Base-by-base conservation (phyloP, 1,284 basidiomycete genomes). In the Boletus austroedulis region DNA sequence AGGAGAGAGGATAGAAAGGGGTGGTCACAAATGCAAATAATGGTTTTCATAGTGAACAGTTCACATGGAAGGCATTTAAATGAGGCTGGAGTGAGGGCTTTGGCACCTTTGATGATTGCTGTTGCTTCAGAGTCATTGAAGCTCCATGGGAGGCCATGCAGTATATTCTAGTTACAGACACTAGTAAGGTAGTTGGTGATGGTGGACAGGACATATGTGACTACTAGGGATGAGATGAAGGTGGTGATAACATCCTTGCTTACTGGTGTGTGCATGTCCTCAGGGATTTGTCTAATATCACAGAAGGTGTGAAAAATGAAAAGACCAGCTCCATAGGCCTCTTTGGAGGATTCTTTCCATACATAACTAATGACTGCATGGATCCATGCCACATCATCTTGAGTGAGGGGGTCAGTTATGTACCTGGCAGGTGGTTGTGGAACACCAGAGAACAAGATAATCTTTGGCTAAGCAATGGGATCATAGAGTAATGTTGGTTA, bases 401-500 rank as follows among this genome's bases (percentile, higher is more conserved):
- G 15, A 29, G 32, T 21, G 48, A 2, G 21, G 24, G 8, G 19
- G 34, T 21, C 8, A 4, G 24, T 14, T 3, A n/a, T 12, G 7
- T 32, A 12, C 12, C 31, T 32, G 8, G 41, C 4, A n/a, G n/a
- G n/a, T n/a, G 7, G 2, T 19, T 5, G 19, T 11, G 21, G 45
- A 34, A 4, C 10, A 14, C 8, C 41, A 43, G 1, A 17, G 15
- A 1, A 12, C 2, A 3, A 50, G 48, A 1, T 17, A 23, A 5
- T 36, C 34, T 19, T 24, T 36, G 14, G 48, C 48, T 24, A 23
- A 19, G 15, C 48, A 50, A 12, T 12, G 28, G 1, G 46, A 78
- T 5, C 36, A 17, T 38, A 38, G 15, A 17, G 36, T 5, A 17
- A 17, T 11, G 36, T 11, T 9, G 9, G 15, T 11, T 9, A 38